These are phyloP conservation scores for Phialophora expanda DNA, from an alignment of 2,329 filamentous ascomycete species.

Conservation along the genomic window DNA sequence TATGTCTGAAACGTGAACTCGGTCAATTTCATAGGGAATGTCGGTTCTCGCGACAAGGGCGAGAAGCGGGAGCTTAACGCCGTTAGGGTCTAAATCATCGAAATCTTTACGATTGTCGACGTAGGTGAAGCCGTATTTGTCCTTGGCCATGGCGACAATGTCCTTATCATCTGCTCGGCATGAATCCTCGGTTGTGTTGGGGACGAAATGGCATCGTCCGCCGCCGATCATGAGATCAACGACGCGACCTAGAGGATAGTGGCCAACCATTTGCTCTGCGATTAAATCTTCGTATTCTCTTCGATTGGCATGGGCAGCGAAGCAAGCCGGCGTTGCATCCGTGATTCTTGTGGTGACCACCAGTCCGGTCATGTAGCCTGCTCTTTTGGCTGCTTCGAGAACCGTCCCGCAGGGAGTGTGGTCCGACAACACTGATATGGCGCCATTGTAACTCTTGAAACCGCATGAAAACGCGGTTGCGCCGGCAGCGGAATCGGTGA, in stretches of 20 bases:
- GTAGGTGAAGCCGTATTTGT: constrained; percentile 78
- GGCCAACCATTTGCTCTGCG: constrained; percentile 87
- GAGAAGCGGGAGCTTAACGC: constrained; percentile 78
- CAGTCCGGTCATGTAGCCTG: constrained; percentile 88
- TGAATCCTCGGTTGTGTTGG: constrained; percentile 78
- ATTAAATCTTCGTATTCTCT: constrained; percentile 86
- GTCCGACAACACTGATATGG: constrained; percentile 87
- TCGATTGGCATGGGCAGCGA: constrained; percentile 82
- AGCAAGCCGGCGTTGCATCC: constrained; percentile 94
- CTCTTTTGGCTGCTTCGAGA: constrained; percentile 88
- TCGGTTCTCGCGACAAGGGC: constrained; percentile 83
- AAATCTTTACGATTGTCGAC: constrained; percentile 74
- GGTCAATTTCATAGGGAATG: constrained; percentile 92
- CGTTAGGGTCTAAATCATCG: constrained; percentile 68
- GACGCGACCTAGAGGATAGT: constrained; percentile 81
- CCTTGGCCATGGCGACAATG: constrained; percentile 72
- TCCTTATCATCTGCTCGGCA: constrained; percentile 82
- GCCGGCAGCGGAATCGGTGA: constrained; percentile 96
- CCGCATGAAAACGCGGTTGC: constrained; percentile 95
- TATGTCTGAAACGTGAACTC: constrained; percentile 73
- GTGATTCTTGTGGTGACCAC: constrained; percentile 95
- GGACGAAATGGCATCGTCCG: constrained; percentile 88
- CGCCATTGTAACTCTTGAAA: constrained; percentile 93
- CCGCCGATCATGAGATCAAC: constrained; percentile 94
- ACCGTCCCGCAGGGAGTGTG: constrained; percentile 87